A percentile compares a stretch with the other conserved stretches of the same genome.
These are phyloP conservation scores for Capillidium rhysosporum DNA, from an alignment of 371 early-diverging fungal species.

Conservation along the genomic window DNA sequence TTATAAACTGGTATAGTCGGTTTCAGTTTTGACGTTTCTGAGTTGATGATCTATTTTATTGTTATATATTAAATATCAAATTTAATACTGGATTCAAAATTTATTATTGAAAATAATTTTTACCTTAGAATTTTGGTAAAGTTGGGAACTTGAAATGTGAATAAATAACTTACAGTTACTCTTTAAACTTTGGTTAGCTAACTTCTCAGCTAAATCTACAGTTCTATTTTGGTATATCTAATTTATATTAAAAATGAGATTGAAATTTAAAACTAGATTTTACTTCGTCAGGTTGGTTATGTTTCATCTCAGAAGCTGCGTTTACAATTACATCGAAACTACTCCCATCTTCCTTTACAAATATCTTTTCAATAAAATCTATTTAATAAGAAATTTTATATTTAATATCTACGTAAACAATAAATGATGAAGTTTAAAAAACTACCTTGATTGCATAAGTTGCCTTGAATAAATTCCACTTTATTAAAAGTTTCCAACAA, in stretches of 20 bases:
- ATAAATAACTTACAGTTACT: background rate
- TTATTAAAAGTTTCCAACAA: background rate
- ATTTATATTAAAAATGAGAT: background rate
- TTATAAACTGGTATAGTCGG: background rate
- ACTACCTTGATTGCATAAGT: background rate
- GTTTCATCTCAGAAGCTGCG: background rate
- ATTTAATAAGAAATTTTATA: background rate
- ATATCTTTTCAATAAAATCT: background rate
- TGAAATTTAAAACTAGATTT: background rate
- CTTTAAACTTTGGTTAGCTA: background rate
- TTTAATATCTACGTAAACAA: too few species aligned
- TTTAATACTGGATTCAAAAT: background rate
- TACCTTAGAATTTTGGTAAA: background rate
- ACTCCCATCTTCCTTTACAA: background rate
- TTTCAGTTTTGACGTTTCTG: background rate
- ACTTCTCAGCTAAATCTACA: background rate
- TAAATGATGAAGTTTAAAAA: background rate
- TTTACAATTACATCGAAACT: conserved; percentile 4
- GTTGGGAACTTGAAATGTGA: background rate
- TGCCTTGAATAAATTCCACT: conserved; percentile 2
- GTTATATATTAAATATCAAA: background rate
- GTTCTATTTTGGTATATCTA: background rate
- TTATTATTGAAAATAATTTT: background rate
- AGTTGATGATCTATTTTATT: background rate
- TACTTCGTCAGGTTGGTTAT: background rate